A percentile compares a stretch with the other conserved stretches of the same genome.
Conservation (phyloP, 2,329 filamentous ascomycete species). For the Neurospora crassa region DNA sequence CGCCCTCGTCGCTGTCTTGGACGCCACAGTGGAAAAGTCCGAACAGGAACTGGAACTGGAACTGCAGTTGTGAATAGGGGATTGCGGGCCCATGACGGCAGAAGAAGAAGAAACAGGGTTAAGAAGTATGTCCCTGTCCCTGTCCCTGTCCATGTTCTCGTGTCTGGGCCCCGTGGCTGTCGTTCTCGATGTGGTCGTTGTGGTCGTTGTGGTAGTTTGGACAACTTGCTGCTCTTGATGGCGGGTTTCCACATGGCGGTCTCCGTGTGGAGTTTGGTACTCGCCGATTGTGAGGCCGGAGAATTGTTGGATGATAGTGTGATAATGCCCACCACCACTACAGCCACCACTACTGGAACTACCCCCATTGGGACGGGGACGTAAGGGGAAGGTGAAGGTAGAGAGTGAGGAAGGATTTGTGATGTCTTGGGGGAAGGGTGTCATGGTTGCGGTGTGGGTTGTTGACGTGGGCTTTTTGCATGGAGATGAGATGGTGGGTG, state of each 20-base stretch:
- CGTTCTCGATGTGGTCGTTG: background rate
- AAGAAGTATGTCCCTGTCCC: background rate
- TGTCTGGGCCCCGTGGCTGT: background rate
- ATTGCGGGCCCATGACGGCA: background rate
- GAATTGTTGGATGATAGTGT: background rate
- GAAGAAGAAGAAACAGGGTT: background rate
- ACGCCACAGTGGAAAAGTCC: background rate
- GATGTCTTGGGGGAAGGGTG: too few relatives aligned
- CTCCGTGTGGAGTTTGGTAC: background rate
- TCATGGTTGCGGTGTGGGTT: background rate
- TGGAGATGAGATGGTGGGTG: background rate
- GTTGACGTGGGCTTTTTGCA: background rate
- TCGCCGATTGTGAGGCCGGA: background rate
- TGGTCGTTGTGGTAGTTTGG: background rate
- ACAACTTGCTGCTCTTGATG: background rate
- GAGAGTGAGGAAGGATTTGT: background rate
- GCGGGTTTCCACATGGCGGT: background rate
- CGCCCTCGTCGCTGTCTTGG: background rate
- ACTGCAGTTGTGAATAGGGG: background rate
- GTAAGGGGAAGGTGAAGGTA: background rate
- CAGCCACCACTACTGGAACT: background rate
- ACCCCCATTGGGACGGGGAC: background rate
- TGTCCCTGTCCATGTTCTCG: background rate
- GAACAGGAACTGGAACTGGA: background rate
- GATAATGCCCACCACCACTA: background rate